phyloP scores from a whole-genome alignment of 1,284 basidiomycete genomes.

The Sporisorium graminicola region DNA sequence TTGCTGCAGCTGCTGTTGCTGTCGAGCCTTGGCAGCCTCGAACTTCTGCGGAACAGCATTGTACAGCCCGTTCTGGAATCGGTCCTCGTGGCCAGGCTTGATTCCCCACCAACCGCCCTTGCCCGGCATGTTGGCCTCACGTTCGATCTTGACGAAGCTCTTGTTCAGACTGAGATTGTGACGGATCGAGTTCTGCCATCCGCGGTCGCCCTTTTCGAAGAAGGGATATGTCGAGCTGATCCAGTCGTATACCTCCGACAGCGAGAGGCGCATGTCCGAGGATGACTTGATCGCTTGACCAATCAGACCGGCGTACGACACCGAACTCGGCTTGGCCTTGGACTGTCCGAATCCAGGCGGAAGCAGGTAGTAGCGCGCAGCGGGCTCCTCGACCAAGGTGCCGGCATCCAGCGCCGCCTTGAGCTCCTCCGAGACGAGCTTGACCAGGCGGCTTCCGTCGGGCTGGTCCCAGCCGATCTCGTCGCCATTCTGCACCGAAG shows the following conservation, averaged over 20 bases:
- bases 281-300: conserved; percentile 93
- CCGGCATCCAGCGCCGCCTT: conserved; percentile 64
- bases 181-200: conserved; percentile 94
- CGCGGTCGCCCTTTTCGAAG: conserved; percentile 91
- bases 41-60: conserved; percentile 48
- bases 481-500: conserved; percentile 45
- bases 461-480: conserved; percentile 64
- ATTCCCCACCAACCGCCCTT: conserved; percentile 72
- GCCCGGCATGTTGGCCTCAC: conserved; percentile 69
- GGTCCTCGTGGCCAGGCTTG: conserved; percentile 65
- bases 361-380: conserved; percentile 64
- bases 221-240: conserved; percentile 93
- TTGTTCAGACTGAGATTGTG: conserved; percentile 88
- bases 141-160: conserved; percentile 77
- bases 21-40: conserved; percentile 48
- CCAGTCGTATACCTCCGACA: conserved; percentile 96
- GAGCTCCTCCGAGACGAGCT: conserved; percentile 68
- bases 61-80: conserved; percentile 65
- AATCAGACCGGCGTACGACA: conserved; percentile 92
- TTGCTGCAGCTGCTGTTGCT: conserved; percentile 25
- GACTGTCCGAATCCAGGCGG: conserved; percentile 61
- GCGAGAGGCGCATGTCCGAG: conserved; percentile 83
- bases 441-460: conserved; percentile 65
- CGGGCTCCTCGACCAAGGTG: conserved; percentile 58
- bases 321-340: conserved; percentile 61